Conservation (phyloP, 768 basidiomycete genomes). For the Russula ochroleuca region DNA sequence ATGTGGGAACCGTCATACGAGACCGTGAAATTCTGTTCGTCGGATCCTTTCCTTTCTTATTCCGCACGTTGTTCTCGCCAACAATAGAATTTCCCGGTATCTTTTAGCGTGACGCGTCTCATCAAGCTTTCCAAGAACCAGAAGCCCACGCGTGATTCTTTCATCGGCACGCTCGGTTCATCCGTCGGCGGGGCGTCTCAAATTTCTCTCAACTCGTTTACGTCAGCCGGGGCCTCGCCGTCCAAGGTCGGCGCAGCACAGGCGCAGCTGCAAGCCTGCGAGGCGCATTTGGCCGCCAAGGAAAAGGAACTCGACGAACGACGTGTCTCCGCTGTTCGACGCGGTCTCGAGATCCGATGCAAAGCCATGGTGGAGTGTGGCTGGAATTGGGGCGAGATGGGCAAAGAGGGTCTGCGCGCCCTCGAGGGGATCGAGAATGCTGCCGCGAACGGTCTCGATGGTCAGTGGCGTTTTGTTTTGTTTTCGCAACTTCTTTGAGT, state of each 20-base stretch:
- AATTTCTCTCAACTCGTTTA: slow-evolving; percentile 27
- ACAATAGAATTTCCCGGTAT: not conserved
- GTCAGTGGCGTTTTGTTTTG: slow-evolving; percentile 31
- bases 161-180: slow-evolving; percentile 41
- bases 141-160: slow-evolving; percentile 39
- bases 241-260: slow-evolving; percentile 63
- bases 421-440: slow-evolving; percentile 32
- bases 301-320: slow-evolving; percentile 57
- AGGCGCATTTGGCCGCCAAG: slow-evolving; percentile 63
- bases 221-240: slow-evolving; percentile 1
- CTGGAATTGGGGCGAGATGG: slow-evolving; percentile 62
- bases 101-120: slow-evolving; percentile 63
- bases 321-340: slow-evolving; percentile 52
- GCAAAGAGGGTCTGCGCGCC: slow-evolving; percentile 54
- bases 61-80: not conserved
- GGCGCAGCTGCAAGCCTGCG: slow-evolving; percentile 77
- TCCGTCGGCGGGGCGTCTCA: slow-evolving; percentile 38
- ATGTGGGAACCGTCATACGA: slow-evolving; percentile 60
- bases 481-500: slow-evolving; percentile 9
- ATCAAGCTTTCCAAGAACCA: slow-evolving; percentile 70
- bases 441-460: slow-evolving; percentile 30
- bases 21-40: slow-evolving; percentile 77
- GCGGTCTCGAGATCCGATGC: slow-evolving; percentile 60
- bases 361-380: slow-evolving; percentile 67
- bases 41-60: not conserved